phyloP scores from a whole-genome alignment of 805 yeast genomes.

The Starmerella bombicola region DNA sequence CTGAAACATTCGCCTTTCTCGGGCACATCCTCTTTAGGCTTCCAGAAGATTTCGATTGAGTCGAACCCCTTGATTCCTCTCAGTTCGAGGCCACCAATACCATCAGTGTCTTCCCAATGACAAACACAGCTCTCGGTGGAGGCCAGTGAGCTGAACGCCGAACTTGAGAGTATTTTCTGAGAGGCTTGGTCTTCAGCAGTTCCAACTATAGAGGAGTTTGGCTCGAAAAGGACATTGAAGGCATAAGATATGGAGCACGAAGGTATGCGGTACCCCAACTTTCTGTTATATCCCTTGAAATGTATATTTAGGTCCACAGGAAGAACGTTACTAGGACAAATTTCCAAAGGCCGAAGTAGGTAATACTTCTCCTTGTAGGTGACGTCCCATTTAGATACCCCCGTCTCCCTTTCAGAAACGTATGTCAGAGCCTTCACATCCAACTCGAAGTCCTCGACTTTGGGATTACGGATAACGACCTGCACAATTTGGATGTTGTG shows the following conservation, averaged over 20 bases:
- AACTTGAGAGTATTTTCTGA: no score
- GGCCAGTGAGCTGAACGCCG: not conserved
- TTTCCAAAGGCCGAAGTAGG: not conserved
- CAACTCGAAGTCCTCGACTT: slow-evolving; percentile 6
- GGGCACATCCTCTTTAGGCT: no score
- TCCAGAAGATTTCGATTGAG: slow-evolving; percentile 18
- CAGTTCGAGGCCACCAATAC: slow-evolving; percentile 10
- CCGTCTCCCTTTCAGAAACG: not conserved
- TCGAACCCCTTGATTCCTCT: slow-evolving; percentile 16
- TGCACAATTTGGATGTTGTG: slow-evolving; percentile 4
- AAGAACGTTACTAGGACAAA: not conserved
- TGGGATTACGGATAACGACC: slow-evolving; percentile 14
- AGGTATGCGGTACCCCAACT: slow-evolving; percentile 2
- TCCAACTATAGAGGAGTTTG: not conserved
- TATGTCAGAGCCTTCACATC: slow-evolving; percentile 1
- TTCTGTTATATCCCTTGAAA: not conserved
- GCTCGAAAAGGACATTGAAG: slow-evolving; percentile 8
- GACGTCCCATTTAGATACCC: slow-evolving; percentile 1
- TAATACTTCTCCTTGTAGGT: not conserved
- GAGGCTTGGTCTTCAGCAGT: no score
- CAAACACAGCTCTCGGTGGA: slow-evolving; percentile 5
- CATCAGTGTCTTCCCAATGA: slow-evolving; percentile 18
- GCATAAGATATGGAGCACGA: not conserved
- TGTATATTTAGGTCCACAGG: slow-evolving; percentile 7
- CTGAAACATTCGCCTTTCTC: no score